A percentile compares a stretch with the other conserved stretches of the same genome.
Conservation (phyloP, 2,329 filamentous ascomycete species). For the Aspergillus japonicus region DNA sequence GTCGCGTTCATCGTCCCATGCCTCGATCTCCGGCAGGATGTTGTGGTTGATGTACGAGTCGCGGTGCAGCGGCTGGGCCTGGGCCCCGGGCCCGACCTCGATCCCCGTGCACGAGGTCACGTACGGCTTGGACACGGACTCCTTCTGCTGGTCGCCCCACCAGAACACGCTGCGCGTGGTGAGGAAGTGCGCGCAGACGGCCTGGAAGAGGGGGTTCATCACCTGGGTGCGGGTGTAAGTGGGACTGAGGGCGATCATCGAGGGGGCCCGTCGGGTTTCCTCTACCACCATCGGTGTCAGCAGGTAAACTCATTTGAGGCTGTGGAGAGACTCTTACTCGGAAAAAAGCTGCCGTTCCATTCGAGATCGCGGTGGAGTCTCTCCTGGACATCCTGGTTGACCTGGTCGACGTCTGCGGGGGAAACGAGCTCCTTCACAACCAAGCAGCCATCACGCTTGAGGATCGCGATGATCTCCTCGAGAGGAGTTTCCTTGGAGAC, state of each 20-base stretch:
- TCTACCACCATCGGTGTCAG: neutral
- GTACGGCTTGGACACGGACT: constrained; percentile 28
- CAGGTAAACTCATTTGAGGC: neutral
- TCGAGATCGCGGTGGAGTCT: neutral
- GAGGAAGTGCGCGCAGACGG: constrained; percentile 26
- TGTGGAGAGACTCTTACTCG: neutral
- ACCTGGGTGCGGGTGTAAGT: constrained; percentile 13
- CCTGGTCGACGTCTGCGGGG: neutral
- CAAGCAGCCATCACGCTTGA: neutral
- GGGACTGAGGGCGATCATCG: constrained; percentile 6
- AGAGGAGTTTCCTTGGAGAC: neutral
- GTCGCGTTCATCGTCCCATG: constrained; percentile 13
- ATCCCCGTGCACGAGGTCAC: constrained; percentile 16
- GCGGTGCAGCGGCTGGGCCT: constrained; percentile 25
- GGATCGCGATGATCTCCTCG: neutral
- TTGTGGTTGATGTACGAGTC: constrained; percentile 14
- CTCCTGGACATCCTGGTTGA: neutral
- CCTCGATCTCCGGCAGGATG: neutral
- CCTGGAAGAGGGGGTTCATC: constrained; percentile 30
- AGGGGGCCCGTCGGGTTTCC: constrained; percentile 10
- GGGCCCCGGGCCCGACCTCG: constrained; percentile 23
- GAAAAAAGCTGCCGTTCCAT: neutral
- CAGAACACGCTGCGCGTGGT: constrained; percentile 29
- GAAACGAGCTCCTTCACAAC: neutral
- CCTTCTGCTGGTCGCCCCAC: constrained; percentile 28